Evolutionary conservation across 768 basidiomycete genomes (phyloP), one percentile per base, ranked within the genome.

Genomic region (Dioszegia hungarica): DNA sequence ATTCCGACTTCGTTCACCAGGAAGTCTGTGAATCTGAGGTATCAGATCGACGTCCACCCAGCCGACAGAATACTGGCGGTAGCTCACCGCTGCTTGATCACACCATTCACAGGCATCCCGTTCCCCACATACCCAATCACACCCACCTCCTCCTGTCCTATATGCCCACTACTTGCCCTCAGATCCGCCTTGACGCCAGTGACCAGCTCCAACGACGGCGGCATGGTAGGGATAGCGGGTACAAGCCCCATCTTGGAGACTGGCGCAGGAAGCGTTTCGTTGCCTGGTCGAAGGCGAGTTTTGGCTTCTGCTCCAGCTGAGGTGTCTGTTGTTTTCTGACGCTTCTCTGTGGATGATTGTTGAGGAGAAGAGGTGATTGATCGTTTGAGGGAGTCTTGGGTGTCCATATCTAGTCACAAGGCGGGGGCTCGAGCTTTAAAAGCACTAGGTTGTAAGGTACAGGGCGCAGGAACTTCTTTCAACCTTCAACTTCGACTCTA

Each of bases 1-100:
- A 84, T 81, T 68, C 88, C 85, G 29, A 99, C 86, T 78, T 99
- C 95, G 67, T 82, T 87, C 19, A 99, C 95, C 67, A 98, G 67
- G 73, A 99, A 99, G 77, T 99, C 95, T 37, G 94, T 94, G 75
- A 98, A 98, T 68, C 93, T 95, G 69, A 22, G n/a, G n/a, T n/a
- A n/a, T n/a, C n/a, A n/a, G n/a, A n/a, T n/a, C n/a, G 4, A 51
- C 39, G 47, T 56, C 46, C 51, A 37, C 27, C 33, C n/a, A 43
- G 17, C 19, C 24, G 20, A 19, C 33, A 17, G 31, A 0, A 37
- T 36, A 24, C 6, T 11, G 28, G n/a, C 14, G 34, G 8, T 25
- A 27, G 70, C 82, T 60, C 56, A 91, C 93, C 94, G 82, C 78
- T 98, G 94, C 77, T 98, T 98, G 76, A 98, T 97, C 68, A 98